Conservation (phyloP, 257 asterid species). For the Solanum pimpinellifolium region DNA sequence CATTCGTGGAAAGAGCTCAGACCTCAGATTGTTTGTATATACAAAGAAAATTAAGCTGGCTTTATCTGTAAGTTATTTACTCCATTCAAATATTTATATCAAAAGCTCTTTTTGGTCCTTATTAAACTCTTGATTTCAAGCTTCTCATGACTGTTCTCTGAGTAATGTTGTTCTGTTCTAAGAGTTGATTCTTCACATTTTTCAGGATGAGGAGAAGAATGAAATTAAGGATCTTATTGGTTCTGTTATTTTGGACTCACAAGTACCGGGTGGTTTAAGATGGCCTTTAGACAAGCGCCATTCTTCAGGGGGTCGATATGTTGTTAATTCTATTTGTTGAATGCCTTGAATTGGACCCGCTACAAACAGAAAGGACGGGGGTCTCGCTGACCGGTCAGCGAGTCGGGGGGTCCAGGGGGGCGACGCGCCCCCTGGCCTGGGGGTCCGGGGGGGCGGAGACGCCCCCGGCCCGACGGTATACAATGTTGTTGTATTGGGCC, state of each 20-base stretch:
- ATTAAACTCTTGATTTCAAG: background rate
- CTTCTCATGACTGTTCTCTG: background rate
- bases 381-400: no score
- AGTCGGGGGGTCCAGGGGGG: no score
- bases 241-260: slow-evolving; percentile 29
- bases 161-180: background rate
- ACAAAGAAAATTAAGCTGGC: slow-evolving; percentile 18
- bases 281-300: slow-evolving; percentile 31
- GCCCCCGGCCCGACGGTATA: no score
- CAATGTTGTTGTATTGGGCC: no score
- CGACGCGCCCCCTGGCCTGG: no score
- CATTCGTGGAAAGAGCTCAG: slow-evolving; percentile 30
- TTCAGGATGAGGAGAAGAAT: slow-evolving; percentile 35
- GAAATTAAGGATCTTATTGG: slow-evolving; percentile 19
- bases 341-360: no score
- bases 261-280: slow-evolving; percentile 34
- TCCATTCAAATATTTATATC: background rate
- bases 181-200: background rate
- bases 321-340: slow-evolving; percentile 24
- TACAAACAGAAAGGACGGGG: no score
- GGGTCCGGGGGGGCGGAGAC: no score
- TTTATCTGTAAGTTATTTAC: slow-evolving; percentile 20
- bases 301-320: slow-evolving; percentile 24
- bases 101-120: background rate
- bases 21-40: slow-evolving; percentile 35